phyloP scores from a whole-genome alignment of 208 protist genomes.

The Leishmania amazonensis region DNA sequence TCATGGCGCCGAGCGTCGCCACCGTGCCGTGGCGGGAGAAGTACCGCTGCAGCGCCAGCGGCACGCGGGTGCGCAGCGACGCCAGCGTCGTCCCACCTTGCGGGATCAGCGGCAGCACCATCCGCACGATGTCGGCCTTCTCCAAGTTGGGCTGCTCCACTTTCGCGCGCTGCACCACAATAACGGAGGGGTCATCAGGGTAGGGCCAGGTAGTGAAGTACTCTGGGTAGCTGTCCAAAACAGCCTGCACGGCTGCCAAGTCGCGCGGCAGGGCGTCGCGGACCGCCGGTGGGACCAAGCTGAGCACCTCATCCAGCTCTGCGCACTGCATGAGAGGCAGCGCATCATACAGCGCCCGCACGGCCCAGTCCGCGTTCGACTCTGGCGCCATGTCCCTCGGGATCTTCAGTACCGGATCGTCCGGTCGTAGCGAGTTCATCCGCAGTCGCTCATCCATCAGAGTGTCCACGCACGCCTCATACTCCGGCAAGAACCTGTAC shows the following conservation, averaged over 20 bases:
- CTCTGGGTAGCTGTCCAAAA: slow-evolving; percentile 58
- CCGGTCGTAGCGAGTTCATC: slow-evolving; percentile 50
- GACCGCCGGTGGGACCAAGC: slow-evolving; percentile 67
- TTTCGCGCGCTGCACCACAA: slow-evolving; percentile 77
- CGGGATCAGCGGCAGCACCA: slow-evolving; percentile 69
- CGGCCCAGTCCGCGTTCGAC: slow-evolving; percentile 63
- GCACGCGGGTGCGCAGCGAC: slow-evolving; percentile 59
- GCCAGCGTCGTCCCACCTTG: slow-evolving; percentile 61
- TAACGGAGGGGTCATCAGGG: slow-evolving; percentile 67
- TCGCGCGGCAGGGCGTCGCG: slow-evolving; percentile 61
- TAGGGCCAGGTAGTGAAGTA: slow-evolving; percentile 82
- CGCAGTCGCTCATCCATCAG: slow-evolving; percentile 67
- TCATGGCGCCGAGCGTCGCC: slow-evolving; percentile 58
- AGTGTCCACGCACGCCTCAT: slow-evolving; percentile 82
- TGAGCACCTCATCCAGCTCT: slow-evolving; percentile 77
- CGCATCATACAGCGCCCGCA: slow-evolving; percentile 86
- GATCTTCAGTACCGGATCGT: slow-evolving; percentile 71
- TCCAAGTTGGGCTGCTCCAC: slow-evolving; percentile 55
- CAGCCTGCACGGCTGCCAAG: slow-evolving; percentile 35
- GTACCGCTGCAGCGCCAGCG: slow-evolving; percentile 78
- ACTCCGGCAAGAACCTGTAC: slow-evolving; percentile 66
- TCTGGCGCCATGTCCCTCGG: slow-evolving; percentile 62
- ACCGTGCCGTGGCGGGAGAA: slow-evolving; percentile 77
- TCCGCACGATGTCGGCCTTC: slow-evolving; percentile 56
- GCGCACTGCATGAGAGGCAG: slow-evolving; percentile 84